These are phyloP conservation scores for Geotrichum citri-aurantii DNA, from an alignment of 1,139 yeast genomes.

Conservation along the genomic window DNA sequence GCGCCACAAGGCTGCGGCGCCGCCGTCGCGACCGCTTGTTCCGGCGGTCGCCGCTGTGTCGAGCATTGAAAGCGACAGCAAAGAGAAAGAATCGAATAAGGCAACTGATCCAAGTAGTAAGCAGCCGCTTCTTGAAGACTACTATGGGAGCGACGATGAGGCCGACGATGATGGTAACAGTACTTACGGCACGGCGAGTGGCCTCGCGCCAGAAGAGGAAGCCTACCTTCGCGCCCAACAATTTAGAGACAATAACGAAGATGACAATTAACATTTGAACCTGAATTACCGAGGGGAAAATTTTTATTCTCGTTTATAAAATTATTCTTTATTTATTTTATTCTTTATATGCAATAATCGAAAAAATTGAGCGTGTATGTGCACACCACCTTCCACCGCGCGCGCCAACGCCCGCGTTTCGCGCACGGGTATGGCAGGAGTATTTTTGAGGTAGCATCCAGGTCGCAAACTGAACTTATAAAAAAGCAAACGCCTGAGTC, in stretches of 20 bases:
- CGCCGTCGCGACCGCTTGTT: background rate
- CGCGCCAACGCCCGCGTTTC: background rate
- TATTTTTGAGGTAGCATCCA: background rate
- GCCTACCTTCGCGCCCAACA: constrained; percentile 3
- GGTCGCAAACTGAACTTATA: background rate
- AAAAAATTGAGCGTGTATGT: background rate
- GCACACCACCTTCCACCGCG: background rate
- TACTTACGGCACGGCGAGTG: background rate
- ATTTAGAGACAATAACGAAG: background rate
- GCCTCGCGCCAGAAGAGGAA: constrained; percentile 14
- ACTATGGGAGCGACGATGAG: constrained; percentile 7
- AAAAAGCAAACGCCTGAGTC: no score
- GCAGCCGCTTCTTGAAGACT: constrained; percentile 11
- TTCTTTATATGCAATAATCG: background rate
- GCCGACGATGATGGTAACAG: constrained; percentile 8
- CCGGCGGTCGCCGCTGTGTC: background rate
- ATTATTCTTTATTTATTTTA: background rate
- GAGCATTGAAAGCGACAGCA: background rate
- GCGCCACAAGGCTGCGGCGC: constrained; percentile 7
- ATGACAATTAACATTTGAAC: no score
- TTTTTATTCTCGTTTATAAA: background rate
- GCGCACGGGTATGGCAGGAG: background rate
- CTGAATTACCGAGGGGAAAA: background rate
- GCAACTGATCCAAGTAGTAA: background rate
- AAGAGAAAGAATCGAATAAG: background rate